Evolutionary conservation across 148 eudicot species (phyloP), one percentile per base, ranked within the genome.

Genomic region (Beta vulgaris): DNA sequence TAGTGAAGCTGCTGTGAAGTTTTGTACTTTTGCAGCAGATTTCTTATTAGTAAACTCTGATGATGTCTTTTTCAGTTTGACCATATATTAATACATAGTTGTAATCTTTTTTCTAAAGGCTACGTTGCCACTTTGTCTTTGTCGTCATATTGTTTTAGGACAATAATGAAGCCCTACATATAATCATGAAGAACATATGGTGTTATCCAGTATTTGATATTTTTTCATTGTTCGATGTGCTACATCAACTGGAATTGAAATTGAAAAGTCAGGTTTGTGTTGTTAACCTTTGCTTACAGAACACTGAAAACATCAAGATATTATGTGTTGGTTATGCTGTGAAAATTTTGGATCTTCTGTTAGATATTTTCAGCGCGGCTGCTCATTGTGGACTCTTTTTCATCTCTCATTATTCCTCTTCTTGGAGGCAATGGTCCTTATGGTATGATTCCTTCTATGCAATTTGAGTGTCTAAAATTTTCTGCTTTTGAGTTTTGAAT

Each of bases 351-450:
- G 31, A 32, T 82, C 15, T 61, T 74, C 21, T 71, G 65, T 40
- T 37, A 76, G 82, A 34, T 87, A 82, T 74, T 42, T 78, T 76
- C 69, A 57, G 82, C 86, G 72, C 82, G 77, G 79, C 55, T 93
- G 80, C 87, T 93, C 61, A 78, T 93, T 51, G 84, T 93, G 68
- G 98, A 93, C 77, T 93, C 97, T 0, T 80, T 93, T 79, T 93
- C 98, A 42, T 88, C 95, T 29, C 90, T 93, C 73, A 85, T 93
- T 69, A 78, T 90, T 43, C 97, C 97, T 67, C 51, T 91, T 77
- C 90, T 93, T 58, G 94, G 93, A 51, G 89, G 94, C 42, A 76
- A 81, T 83, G 89, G 91, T 64, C 85, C 89, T 60, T 88, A 90
- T 71, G 97, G 98, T 93, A 85, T 48, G 79, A 53, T 37, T 75